A percentile compares a stretch with the other conserved stretches of the same genome.
Conservation (phyloP, 169 alveolate species). For the Plasmodium gonderi region DNA sequence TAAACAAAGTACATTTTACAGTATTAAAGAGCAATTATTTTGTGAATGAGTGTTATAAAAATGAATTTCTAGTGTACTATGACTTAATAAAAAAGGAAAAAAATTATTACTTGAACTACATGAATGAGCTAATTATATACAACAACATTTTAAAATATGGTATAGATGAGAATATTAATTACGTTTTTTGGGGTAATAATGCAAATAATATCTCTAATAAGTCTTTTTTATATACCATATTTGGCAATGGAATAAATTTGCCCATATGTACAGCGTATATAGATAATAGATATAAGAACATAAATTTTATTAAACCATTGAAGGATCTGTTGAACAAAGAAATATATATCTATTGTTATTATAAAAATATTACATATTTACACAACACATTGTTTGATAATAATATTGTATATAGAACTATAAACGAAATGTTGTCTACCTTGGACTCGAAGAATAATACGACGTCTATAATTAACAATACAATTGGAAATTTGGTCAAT, state of each 20-base stretch:
- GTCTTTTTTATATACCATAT: constrained; percentile 48
- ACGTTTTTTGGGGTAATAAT: constrained; percentile 58
- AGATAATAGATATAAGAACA: constrained; percentile 31
- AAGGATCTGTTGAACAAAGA: constrained; percentile 63
- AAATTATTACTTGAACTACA: constrained; percentile 54
- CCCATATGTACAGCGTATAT: constrained; percentile 50
- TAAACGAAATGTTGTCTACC: constrained; percentile 43
- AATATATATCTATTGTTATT: constrained; percentile 62
- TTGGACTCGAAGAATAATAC: constrained; percentile 41
- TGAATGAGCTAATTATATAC: constrained; percentile 56
- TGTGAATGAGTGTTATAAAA: constrained; percentile 19
- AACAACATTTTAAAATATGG: constrained; percentile 60
- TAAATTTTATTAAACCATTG: constrained; percentile 49
- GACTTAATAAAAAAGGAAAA: constrained; percentile 50
- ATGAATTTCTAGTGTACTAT: constrained; percentile 5
- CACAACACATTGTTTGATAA: constrained; percentile 6
- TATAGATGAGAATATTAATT: constrained; percentile 41
- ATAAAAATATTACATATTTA: constrained; percentile 41
- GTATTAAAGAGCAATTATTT: constrained; percentile 58
- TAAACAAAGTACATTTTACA: constrained; percentile 29
- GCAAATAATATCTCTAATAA: constrained; percentile 73
- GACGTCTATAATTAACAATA: constrained; percentile 25
- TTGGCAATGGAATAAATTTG: constrained; percentile 57
- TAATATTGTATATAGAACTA: constrained; percentile 27
- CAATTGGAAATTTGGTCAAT: constrained; percentile 24